phyloP scores from a whole-genome alignment of 331 rosid species.

The Ulmus americana region DNA sequence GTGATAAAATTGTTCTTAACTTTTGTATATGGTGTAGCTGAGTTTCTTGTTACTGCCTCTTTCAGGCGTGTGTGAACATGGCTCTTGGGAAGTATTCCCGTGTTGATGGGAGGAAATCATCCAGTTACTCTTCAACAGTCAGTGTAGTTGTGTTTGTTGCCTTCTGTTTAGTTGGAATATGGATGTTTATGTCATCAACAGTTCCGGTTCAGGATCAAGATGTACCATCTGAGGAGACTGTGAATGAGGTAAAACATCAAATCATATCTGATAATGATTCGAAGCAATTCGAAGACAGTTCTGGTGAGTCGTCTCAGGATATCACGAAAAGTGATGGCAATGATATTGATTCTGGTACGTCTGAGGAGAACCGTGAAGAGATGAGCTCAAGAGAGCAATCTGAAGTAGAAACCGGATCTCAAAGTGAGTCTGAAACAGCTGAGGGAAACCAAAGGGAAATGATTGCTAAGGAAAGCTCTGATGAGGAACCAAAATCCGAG shows the following conservation, averaged over 20 bases:
- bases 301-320: conserved; percentile 32
- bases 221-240: conserved; percentile 32
- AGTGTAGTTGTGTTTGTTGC: conserved; percentile 49
- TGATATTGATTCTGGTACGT: conserved; percentile 21
- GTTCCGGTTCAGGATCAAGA: conserved; percentile 48
- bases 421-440: conserved; percentile 7
- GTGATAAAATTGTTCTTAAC: not conserved
- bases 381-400: conserved; percentile 21
- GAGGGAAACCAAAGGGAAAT: conserved; percentile 22
- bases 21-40: conserved; percentile 9
- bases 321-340: conserved; percentile 27
- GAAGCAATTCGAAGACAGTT: conserved; percentile 35
- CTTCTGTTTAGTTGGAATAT: conserved; percentile 61
- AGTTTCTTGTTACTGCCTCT: conserved; percentile 23
- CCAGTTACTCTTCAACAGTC: conserved; percentile 44
- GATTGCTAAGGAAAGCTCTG: conserved; percentile 22
- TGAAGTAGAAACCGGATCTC: conserved; percentile 14
- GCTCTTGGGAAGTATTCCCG: conserved; percentile 52
- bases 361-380: conserved; percentile 36
- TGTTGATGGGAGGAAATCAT: conserved; percentile 52
- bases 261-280: conserved; percentile 23
- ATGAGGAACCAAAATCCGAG: conserved; percentile 23
- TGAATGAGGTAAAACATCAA: conserved; percentile 28
- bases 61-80: conserved; percentile 40
- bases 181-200: conserved; percentile 63